Base-by-base conservation (phyloP, 345 rosid species). In the Eucalyptus globulus region DNA sequence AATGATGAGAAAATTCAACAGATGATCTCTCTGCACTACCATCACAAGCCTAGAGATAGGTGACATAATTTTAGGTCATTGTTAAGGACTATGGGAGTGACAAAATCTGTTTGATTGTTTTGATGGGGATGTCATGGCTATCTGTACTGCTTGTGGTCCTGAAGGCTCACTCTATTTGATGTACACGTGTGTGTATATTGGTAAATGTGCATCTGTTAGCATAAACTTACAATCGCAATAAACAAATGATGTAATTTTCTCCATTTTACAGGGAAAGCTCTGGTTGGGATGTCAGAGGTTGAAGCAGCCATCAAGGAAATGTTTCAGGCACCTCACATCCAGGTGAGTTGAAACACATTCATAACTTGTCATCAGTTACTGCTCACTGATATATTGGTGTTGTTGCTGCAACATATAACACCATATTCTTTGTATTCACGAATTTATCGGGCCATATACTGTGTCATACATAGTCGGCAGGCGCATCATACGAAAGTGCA, bases 261-360 rank as follows among this genome's bases (percentile, higher is more conserved):
- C 81, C 87, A 34, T 86, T 89, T 92, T 86, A 86, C 95, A 93
- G 98, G 93, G 88, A 95, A 94, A 89, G 89, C 88, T 89, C 92
- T 96, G 65, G 97, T 95, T 93, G 92, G 94, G 44, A 97, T 97
- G 96, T 90, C 93, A 81, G 98, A 95, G 87, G 96, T 97, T 90
- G 98, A 97, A 91, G 94, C 97, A 62, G 99, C 99, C 40, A 97
- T 96, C 87, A 97, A 97, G 91, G 99, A 97, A 89, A 97, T 97
- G 99, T 97, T 97, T 91, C 99, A 97, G 90, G 98, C 99, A 86
- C 99, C 99, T 91, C 99, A 97, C 93, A 94, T 97, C 91, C 99
- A 95, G 94, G 99, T 96, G 89, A 93, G 96, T 94, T 90, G 81
- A 76, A 90, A 83, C 29, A 76, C 15, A 40, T 40, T 40, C 29